phyloP scores from a whole-genome alignment of 805 yeast species.

The Teunomyces panamensis region DNA sequence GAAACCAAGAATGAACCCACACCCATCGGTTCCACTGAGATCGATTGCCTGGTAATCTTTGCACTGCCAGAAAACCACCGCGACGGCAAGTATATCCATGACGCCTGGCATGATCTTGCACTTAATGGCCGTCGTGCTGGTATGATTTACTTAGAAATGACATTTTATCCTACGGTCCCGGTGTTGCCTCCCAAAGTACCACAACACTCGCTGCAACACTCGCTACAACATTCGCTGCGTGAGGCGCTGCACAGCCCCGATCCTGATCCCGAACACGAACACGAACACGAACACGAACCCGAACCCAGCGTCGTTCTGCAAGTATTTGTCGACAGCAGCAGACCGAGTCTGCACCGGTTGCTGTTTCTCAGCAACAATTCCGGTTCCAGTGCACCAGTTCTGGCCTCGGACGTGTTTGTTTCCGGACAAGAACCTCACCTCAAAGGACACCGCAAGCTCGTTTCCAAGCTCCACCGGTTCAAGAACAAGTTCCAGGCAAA shows the following conservation, averaged over 20 bases:
- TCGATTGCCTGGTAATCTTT: conserved; percentile 74
- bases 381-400: too few relatives aligned
- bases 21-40: conserved; percentile 76
- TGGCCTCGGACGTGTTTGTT: conserved; percentile 7
- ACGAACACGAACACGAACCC: too few relatives aligned
- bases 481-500: conserved; percentile 31
- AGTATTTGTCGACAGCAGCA: too few relatives aligned
- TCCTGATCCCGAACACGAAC: too few relatives aligned
- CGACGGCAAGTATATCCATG: conserved; percentile 67
- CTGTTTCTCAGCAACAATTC: neutral
- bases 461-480: conserved; percentile 29
- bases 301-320: too few relatives aligned
- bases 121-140: conserved; percentile 80
- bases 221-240: neutral
- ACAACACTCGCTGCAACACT: neutral
- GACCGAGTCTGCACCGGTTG: neutral
- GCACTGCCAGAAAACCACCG: conserved; percentile 47
- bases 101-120: conserved; percentile 75
- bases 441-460: conserved; percentile 19
- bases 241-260: neutral
- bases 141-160: conserved; percentile 83
- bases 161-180: conserved; percentile 70
- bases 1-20: conserved; percentile 85
- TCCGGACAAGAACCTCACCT: conserved; percentile 7
- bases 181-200: conserved; percentile 38